These are phyloP conservation scores for Suillus subaureus DNA, from an alignment of 768 basidiomycete genomes.

Conservation along the genomic window DNA sequence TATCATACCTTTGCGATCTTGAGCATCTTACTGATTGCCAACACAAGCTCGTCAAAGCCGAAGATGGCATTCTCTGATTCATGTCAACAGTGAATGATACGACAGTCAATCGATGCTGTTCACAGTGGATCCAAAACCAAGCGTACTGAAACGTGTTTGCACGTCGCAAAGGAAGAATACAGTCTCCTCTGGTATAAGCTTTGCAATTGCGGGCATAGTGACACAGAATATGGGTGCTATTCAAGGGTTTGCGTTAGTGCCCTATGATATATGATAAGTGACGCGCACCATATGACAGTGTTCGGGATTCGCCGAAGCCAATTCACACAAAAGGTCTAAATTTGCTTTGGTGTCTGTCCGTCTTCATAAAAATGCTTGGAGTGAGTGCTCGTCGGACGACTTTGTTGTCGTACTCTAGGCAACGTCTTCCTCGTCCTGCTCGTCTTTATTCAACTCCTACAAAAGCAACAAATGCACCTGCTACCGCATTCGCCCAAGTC, in stretches of 20 bases:
- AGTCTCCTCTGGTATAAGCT: constrained; percentile 41
- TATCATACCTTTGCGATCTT: constrained; percentile 64
- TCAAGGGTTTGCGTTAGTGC: neutral
- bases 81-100: constrained; percentile 30
- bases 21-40: constrained; percentile 68
- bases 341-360: neutral
- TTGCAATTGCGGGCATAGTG: constrained; percentile 32
- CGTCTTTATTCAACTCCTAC: constrained; percentile 72
- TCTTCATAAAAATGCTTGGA: neutral
- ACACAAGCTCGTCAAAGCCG: constrained; percentile 70
- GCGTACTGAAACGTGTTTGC: constrained; percentile 73
- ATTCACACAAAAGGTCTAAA: neutral
- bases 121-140: neutral
- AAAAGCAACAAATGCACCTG: constrained; percentile 55
- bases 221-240: constrained; percentile 36
- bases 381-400: constrained; percentile 27
- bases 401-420: constrained; percentile 62
- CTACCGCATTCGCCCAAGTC: constrained; percentile 43
- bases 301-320: neutral
- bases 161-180: constrained; percentile 85
- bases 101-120: neutral
- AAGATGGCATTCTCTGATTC: constrained; percentile 55
- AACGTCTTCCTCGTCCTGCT: constrained; percentile 67
- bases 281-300: too few relatives aligned
- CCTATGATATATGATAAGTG: too few relatives aligned